Conservation (phyloP, 495 filamentous ascomycete genomes). For the Neurospora terricola region DNA sequence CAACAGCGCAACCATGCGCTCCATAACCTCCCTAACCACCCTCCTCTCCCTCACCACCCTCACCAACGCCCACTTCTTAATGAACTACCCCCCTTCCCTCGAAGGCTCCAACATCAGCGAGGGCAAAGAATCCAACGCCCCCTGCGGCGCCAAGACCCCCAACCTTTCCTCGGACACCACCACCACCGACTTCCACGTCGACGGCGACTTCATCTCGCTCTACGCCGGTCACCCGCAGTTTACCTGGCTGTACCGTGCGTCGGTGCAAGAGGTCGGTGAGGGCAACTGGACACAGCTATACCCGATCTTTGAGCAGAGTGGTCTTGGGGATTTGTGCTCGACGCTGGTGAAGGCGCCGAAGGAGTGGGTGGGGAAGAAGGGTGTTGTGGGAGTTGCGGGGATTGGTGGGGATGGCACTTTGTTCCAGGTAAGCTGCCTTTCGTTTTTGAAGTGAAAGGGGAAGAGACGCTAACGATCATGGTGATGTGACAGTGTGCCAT, state of each 20-base stretch:
- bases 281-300: slow-evolving; percentile 41
- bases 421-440: slow-evolving; percentile 31
- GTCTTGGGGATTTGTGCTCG: slow-evolving; percentile 34
- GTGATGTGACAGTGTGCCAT: slow-evolving; percentile 32
- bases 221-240: slow-evolving; percentile 33
- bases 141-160: slow-evolving; percentile 38
- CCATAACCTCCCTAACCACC: slow-evolving; percentile 8
- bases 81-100: slow-evolving; percentile 33
- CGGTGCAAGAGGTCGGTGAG: slow-evolving; percentile 29
- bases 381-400: slow-evolving; percentile 33
- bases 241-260: slow-evolving; percentile 42
- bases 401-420: slow-evolving; percentile 37
- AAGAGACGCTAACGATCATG: background rate
- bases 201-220: slow-evolving; percentile 32
- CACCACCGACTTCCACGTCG: slow-evolving; percentile 41
- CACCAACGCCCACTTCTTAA: slow-evolving; percentile 36
- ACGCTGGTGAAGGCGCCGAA: slow-evolving; percentile 25
- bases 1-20: slow-evolving; percentile 12
- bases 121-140: slow-evolving; percentile 24
- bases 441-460: background rate
- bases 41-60: slow-evolving; percentile 12
- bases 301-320: slow-evolving; percentile 35
- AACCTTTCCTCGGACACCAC: slow-evolving; percentile 17
- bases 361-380: slow-evolving; percentile 39
- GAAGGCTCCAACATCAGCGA: slow-evolving; percentile 33